Percentiles rank a stretch among this genome's conserved stretches.
These are phyloP conservation scores for Phytophthora fragariaefolia DNA, from an alignment of 352 stramenopile genomes.

Conservation along the genomic window DNA sequence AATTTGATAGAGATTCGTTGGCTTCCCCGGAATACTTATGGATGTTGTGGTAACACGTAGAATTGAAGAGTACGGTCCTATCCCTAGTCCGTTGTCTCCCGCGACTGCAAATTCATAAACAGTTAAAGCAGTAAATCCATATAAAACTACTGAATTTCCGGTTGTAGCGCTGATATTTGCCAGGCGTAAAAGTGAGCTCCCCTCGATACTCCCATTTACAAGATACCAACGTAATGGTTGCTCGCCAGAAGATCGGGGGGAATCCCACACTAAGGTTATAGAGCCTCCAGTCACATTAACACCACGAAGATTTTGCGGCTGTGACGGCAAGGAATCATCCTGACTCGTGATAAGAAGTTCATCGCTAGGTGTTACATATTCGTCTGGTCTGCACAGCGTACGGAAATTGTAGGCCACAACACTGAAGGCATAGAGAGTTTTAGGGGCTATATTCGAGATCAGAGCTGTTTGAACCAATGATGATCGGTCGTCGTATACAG, in stretches of 20 bases:
- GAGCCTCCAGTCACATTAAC: constrained; percentile 47
- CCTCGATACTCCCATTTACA: constrained; percentile 21
- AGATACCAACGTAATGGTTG: constrained; percentile 38
- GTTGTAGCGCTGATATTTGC: constrained; percentile 23
- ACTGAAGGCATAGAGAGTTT: constrained; percentile 56
- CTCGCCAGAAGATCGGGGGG: constrained; percentile 47
- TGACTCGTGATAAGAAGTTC: constrained; percentile 48
- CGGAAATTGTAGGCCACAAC: constrained; percentile 55
- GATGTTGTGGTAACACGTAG: constrained; percentile 37
- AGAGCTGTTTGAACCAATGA: constrained; percentile 30
- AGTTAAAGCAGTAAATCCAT: constrained; percentile 34
- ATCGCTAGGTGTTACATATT: constrained; percentile 34
- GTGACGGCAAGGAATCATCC: constrained; percentile 43
- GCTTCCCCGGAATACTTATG: constrained; percentile 37
- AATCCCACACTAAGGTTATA: constrained; percentile 52
- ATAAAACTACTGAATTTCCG: constrained; percentile 24
- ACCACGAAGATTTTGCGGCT: constrained; percentile 45
- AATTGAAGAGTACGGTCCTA: constrained; percentile 43
- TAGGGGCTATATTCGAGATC: constrained; percentile 42
- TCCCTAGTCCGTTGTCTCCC: constrained; percentile 46
- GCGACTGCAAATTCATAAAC: constrained; percentile 48
- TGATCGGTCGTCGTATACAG: constrained; percentile 50
- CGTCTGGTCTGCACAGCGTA: constrained; percentile 42
- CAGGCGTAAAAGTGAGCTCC: constrained; percentile 5
- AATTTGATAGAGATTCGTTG: constrained; percentile 43